Percentiles rank a stretch among this genome's conserved stretches.
Evolutionary conservation across 1,284 basidiomycete genomes (phyloP).

Genomic region (Vanrija pseudolonga): DNA sequence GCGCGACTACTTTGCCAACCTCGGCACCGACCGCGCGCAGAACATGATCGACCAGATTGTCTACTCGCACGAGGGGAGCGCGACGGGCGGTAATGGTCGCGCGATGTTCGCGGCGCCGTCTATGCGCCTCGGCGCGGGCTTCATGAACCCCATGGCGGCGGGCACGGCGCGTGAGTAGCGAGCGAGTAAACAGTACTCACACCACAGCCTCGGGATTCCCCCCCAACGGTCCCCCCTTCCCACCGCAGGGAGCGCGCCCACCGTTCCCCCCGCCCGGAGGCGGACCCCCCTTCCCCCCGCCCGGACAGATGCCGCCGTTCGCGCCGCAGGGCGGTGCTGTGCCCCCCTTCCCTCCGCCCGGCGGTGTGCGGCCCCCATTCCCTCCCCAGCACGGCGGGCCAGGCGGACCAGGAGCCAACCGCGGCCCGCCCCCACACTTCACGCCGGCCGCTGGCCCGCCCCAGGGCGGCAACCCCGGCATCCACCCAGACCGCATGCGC

Average conservation of each 20-base stretch:
- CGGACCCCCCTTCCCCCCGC: slow-evolving; percentile 20
- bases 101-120: slow-evolving; percentile 68
- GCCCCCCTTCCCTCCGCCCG: slow-evolving; percentile 47
- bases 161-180: slow-evolving; percentile 12
- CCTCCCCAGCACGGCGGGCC: slow-evolving; percentile 14
- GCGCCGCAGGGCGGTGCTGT: slow-evolving; percentile 29
- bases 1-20: slow-evolving; percentile 91
- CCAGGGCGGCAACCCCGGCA: slow-evolving; percentile 50
- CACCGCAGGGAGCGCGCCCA: slow-evolving; percentile 52
- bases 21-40: slow-evolving; percentile 94
- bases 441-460: slow-evolving; percentile 22
- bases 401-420: background rate
- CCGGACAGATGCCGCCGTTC: slow-evolving; percentile 39
- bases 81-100: slow-evolving; percentile 12
- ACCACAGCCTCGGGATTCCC: slow-evolving; percentile 12
- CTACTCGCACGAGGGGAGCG: slow-evolving; percentile 70
- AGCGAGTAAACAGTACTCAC: background rate
- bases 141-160: slow-evolving; percentile 38
- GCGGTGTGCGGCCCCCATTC: slow-evolving; percentile 19
- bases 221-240: slow-evolving; percentile 56
- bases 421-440: slow-evolving; percentile 38
- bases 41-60: slow-evolving; percentile 95
- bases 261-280: slow-evolving; percentile 58
- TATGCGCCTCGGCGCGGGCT: slow-evolving; percentile 44
- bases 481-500: slow-evolving; percentile 79